phyloP scores from a whole-genome alignment of 768 basidiomycete species.

The Mycena alexandri region DNA sequence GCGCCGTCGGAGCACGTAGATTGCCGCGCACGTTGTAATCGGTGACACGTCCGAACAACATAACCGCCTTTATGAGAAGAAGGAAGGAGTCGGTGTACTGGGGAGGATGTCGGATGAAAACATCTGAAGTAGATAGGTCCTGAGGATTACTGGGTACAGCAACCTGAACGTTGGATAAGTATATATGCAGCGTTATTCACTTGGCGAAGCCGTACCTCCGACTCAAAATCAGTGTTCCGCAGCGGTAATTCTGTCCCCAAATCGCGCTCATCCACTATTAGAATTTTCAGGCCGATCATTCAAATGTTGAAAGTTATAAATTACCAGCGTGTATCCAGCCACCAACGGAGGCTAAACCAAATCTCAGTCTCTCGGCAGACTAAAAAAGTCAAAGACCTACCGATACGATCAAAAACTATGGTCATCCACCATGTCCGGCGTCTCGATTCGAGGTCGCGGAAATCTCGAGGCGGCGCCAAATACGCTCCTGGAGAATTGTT shows the following conservation, averaged over 20 bases:
- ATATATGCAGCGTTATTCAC: slow-evolving; percentile 4
- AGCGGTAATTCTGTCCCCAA: slow-evolving; percentile 88
- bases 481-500: slow-evolving; percentile 82
- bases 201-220: slow-evolving; percentile 63
- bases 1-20: slow-evolving; percentile 73
- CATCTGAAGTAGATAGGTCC: slow-evolving; percentile 69
- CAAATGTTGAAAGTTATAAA: background rate
- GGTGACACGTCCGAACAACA: slow-evolving; percentile 88
- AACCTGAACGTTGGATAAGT: slow-evolving; percentile 53
- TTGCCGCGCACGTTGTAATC: slow-evolving; percentile 86
- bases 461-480: slow-evolving; percentile 81
- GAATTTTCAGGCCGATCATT: background rate
- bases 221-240: slow-evolving; percentile 80
- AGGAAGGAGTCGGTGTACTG: slow-evolving; percentile 87
- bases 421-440: slow-evolving; percentile 95
- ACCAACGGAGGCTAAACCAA: slow-evolving; percentile 67
- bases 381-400: slow-evolving; percentile 42
- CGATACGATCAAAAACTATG: slow-evolving; percentile 86
- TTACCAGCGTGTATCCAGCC: slow-evolving; percentile 82
- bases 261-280: slow-evolving; percentile 79
- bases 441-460: slow-evolving; percentile 81
- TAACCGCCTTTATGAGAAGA: slow-evolving; percentile 84
- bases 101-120: slow-evolving; percentile 79
- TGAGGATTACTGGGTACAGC: slow-evolving; percentile 81
- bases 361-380: slow-evolving; percentile 26